Evolutionary conservation across 129 eudicot species (phyloP).

Genomic region (Escallonia herrerae): DNA sequence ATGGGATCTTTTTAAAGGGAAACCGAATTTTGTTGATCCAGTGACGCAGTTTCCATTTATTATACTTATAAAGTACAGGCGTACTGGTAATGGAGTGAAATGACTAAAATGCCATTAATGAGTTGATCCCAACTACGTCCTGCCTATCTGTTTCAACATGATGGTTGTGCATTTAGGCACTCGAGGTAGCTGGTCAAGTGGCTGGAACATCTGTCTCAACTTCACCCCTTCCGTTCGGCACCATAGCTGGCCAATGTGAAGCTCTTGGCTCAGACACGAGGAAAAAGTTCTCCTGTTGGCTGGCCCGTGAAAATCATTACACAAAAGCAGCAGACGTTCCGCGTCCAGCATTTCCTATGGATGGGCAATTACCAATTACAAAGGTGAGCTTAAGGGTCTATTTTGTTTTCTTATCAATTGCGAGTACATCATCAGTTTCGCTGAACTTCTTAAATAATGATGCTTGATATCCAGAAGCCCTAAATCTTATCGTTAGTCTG

Average conservation of each 20-base stretch:
- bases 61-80: no score
- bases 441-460: no score
- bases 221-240: constrained; percentile 88
- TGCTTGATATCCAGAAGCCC: no score
- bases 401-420: no score
- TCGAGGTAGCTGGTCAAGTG: constrained; percentile 98
- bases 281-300: constrained; percentile 82
- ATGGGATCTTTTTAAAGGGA: no score
- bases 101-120: no score
- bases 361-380: constrained; percentile 26
- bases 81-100: no score
- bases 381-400: constrained; percentile 30
- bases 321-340: constrained; percentile 19
- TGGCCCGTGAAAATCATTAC: constrained; percentile 42
- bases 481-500: no score
- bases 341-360: constrained; percentile 11
- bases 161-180: constrained; percentile 43
- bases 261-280: constrained; percentile 80
- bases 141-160: not conserved
- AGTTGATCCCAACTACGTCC: not conserved
- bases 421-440: no score
- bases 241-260: constrained; percentile 94
- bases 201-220: constrained; percentile 91
- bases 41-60: no score
- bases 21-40: no score